Evolutionary conservation across 228 moss, liverwort and hornwort species (phyloP), one percentile per base, ranked within the genome.

Genomic region (Sphagnum fallax): DNA sequence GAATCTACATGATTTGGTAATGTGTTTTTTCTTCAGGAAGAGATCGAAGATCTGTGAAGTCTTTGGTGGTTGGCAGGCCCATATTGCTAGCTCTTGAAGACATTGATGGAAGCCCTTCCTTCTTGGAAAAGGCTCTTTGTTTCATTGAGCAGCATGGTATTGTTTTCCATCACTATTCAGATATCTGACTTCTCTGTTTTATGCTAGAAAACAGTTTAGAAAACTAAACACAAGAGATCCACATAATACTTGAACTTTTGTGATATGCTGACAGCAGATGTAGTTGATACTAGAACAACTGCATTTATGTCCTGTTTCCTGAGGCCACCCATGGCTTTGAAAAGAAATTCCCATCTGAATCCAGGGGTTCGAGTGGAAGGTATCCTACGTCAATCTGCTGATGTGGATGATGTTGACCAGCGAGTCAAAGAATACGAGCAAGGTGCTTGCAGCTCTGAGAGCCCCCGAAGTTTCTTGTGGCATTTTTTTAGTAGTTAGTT

Each of bases 321-420:
- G 32, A 32, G 32, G 32, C 32, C 32, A 32, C 32, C 32, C 32
- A 32, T 32, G 32, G 32, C 32, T 32, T 32, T 32, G 32, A 32
- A 32, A 32, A 32, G 32, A 32, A 32, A 32, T 32, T 32, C 32
- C 32, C 32, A 32, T 32, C 32, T 32, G 18, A 68, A 50, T 52
- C 65, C 76, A 89, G 89, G 89, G 61, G 52, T 85, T 15, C 70
- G 73, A 18, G 83, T 85, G 18, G 89, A 89, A 72, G 89, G 89
- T 53, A 89, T 89, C 67, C 67, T 89, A 66, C 85, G 89, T 47
- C 85, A 85, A 75, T 87, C 98, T 67, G 98, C 98, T 69, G 91
- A 90, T 81, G 98, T 98, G 15, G 98, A 92, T 72, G 98, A 93
- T 49, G 98, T 98, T 13, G 93, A 93, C 71, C 93, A 89, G 48